Percentiles rank a stretch among this genome's conserved stretches.
Evolutionary conservation across 108 stramenopile species (phyloP).

Genomic region (Skeletonema tropicum): DNA sequence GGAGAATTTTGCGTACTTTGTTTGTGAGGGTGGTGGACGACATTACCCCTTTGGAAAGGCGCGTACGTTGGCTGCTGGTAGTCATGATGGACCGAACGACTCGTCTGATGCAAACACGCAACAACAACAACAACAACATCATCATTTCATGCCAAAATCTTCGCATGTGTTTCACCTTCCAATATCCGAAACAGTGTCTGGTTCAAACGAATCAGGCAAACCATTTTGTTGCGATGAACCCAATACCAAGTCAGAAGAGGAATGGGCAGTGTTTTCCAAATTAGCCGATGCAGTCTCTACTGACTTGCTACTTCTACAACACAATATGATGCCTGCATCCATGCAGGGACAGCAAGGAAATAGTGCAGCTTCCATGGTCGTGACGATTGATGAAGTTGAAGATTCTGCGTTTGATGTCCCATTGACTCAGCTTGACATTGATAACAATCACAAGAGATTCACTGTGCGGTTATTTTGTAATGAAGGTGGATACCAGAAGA

Average conservation of each 20-base stretch:
- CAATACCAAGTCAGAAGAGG: constrained; percentile 38
- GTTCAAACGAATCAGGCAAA: constrained; percentile 66
- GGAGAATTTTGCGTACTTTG: constrained; percentile 98
- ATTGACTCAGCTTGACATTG: constrained; percentile 59
- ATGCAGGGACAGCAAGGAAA: constrained; percentile 4
- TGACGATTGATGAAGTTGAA: constrained; percentile 45
- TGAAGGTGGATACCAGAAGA: constrained; percentile 70
- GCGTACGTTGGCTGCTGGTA: constrained; percentile 2
- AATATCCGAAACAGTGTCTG: constrained; percentile 68
- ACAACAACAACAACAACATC: neutral
- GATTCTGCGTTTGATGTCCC: constrained; percentile 64
- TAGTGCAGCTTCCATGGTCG: constrained; percentile 15
- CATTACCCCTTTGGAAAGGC: constrained; percentile 89
- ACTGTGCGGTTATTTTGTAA: constrained; percentile 74
- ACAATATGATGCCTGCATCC: constrained; percentile 38
- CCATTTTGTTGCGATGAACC: constrained; percentile 65
- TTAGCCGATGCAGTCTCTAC: constrained; percentile 72
- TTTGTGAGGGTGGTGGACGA: constrained; percentile 76
- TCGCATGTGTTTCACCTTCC: constrained; percentile 76
- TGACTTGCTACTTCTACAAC: constrained; percentile 71
- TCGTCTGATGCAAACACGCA: neutral
- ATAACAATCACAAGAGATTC: constrained; percentile 46
- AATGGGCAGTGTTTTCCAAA: constrained; percentile 57
- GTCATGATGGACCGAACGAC: neutral
- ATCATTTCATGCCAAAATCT: constrained; percentile 31